Conservation (phyloP, 192 early-diverging fungal species). For the Podila clonocystis region DNA sequence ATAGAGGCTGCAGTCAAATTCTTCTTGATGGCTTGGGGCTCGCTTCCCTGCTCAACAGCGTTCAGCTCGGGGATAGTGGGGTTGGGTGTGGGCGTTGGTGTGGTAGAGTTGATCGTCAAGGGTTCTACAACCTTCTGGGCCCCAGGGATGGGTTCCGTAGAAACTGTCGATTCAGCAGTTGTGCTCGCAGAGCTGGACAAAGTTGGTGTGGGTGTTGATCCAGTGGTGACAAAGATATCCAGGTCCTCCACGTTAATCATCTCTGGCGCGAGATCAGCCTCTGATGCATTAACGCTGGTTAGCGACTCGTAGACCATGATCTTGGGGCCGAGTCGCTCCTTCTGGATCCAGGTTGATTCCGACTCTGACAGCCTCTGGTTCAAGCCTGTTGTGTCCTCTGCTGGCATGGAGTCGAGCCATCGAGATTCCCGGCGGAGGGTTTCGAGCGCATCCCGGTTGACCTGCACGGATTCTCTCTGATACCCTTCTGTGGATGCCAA, state of each 20-base stretch:
- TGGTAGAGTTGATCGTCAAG: neutral
- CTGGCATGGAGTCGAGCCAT: conserved; percentile 38
- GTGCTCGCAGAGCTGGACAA: neutral
- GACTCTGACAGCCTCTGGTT: conserved; percentile 10
- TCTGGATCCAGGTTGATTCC: conserved; percentile 11
- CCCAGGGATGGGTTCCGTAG: neutral
- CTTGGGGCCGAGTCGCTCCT: conserved; percentile 29
- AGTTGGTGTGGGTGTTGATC: neutral
- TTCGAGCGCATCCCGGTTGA: conserved; percentile 31
- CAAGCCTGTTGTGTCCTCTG: conserved; percentile 36
- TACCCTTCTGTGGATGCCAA: neutral
- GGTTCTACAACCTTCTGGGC: neutral
- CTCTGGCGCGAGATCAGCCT: neutral
- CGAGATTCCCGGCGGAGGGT: conserved; percentile 30
- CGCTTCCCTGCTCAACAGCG: neutral
- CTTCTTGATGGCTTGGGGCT: conserved; percentile 10
- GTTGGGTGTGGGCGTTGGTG: neutral
- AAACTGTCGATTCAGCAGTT: neutral
- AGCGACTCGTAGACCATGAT: conserved; percentile 39
- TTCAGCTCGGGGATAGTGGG: neutral
- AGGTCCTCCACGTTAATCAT: neutral
- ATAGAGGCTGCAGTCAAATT: conserved; percentile 67
- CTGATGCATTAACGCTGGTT: neutral
- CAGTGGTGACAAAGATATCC: neutral
- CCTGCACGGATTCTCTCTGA: neutral